These are phyloP conservation scores for Nyssa sinensis DNA, from an alignment of 148 eudicot species.

Conservation along the genomic window DNA sequence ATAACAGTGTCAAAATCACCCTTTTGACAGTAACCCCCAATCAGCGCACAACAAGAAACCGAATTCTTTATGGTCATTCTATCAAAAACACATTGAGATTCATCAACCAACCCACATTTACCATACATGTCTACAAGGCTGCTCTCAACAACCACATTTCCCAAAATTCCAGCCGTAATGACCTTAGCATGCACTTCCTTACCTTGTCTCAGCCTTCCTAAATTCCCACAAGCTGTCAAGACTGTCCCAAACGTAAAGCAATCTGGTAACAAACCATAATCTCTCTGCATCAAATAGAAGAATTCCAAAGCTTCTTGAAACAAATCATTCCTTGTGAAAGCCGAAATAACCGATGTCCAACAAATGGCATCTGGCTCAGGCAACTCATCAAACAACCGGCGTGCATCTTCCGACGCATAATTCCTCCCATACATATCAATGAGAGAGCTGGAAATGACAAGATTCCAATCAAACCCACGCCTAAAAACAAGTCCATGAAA, in stretches of 20 bases:
- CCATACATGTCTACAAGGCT: slow-evolving; percentile 91
- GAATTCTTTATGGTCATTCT: slow-evolving; percentile 56
- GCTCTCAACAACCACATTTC: slow-evolving; percentile 60
- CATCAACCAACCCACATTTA: slow-evolving; percentile 56
- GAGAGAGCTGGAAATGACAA: slow-evolving; percentile 59
- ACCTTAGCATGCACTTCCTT: slow-evolving; percentile 63
- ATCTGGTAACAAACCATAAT: slow-evolving; percentile 41
- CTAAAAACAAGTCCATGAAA: slow-evolving; percentile 70
- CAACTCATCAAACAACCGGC: slow-evolving; percentile 63
- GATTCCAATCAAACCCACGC: slow-evolving; percentile 55
- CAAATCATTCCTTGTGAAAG: slow-evolving; percentile 56
- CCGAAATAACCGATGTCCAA: slow-evolving; percentile 72
- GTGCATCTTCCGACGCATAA: slow-evolving; percentile 32
- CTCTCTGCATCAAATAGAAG: slow-evolving; percentile 52
- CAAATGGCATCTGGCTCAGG: slow-evolving; percentile 64
- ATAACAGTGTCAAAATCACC: slow-evolving; percentile 57
- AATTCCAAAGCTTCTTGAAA: slow-evolving; percentile 54
- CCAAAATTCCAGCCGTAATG: slow-evolving; percentile 39
- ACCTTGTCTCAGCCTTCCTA: slow-evolving; percentile 57
- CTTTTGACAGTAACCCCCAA: slow-evolving; percentile 73
- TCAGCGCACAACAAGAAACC: slow-evolving; percentile 79
- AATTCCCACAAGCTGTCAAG: slow-evolving; percentile 77
- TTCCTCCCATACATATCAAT: slow-evolving; percentile 79
- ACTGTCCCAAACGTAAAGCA: slow-evolving; percentile 66
- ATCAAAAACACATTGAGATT: slow-evolving; percentile 52